A percentile compares a stretch with the other conserved stretches of the same genome.
Conservation (phyloP, 129 eudicot species). For the Flaveria brownii region DNA sequence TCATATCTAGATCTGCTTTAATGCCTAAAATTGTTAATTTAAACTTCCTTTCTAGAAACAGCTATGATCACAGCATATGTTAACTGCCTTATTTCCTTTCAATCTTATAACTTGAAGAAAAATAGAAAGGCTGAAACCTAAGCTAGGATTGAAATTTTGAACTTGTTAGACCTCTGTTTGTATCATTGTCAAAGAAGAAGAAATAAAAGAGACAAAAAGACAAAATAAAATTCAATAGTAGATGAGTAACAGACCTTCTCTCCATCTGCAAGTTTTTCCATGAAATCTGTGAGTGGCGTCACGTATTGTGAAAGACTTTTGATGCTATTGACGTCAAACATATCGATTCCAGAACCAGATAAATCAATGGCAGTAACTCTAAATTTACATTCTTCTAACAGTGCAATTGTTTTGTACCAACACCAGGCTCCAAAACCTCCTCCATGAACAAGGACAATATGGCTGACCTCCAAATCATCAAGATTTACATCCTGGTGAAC, state of each 20-base stretch:
- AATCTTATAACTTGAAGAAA: conserved; percentile 21
- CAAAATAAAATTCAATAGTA: background rate
- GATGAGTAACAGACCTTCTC: conserved; percentile 66
- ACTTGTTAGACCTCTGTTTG: background rate
- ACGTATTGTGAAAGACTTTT: conserved; percentile 79
- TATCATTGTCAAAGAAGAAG: background rate
- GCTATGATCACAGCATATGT: background rate
- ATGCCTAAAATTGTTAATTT: background rate
- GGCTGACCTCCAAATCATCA: conserved; percentile 68
- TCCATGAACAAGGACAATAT: conserved; percentile 93
- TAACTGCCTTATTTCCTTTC: conserved; percentile 3
- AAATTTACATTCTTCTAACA: conserved; percentile 83
- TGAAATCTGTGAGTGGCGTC: conserved; percentile 72
- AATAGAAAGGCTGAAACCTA: background rate
- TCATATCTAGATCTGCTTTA: conserved; percentile 16
- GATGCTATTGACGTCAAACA: conserved; percentile 73
- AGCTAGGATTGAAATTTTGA: background rate
- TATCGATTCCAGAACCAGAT: conserved; percentile 91
- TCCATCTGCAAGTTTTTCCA: conserved; percentile 76
- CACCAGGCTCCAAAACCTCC: conserved; percentile 99
- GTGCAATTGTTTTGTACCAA: conserved; percentile 94
- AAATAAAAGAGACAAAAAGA: background rate
- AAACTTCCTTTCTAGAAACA: background rate
- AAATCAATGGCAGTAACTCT: conserved; percentile 91
- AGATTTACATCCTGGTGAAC: conserved; percentile 59